Conservation (phyloP, 2,329 filamentous ascomycete species). For the Orbilia javanica region DNA sequence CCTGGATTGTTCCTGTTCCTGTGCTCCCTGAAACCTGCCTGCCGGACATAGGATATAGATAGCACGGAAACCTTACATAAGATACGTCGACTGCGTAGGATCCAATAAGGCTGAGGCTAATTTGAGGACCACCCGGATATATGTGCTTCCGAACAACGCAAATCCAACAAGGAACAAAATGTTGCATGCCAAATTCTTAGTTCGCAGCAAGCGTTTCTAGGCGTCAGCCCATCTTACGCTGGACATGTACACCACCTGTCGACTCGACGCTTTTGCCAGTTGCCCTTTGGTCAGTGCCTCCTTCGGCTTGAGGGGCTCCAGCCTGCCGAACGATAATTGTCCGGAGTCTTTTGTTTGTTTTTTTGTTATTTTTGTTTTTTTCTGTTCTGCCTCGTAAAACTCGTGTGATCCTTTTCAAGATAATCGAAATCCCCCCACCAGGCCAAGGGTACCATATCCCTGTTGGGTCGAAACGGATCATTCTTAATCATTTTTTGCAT, state of each 20-base stretch:
- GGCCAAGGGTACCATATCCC: background rate
- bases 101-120: slow-evolving; percentile 38
- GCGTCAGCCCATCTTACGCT: no score
- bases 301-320: slow-evolving; percentile 13
- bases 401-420: slow-evolving; percentile 9
- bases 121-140: slow-evolving; percentile 16
- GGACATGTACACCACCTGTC: slow-evolving; percentile 5
- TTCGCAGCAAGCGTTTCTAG: slow-evolving; percentile 10
- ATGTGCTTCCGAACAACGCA: slow-evolving; percentile 37
- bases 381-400: no score
- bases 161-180: slow-evolving; percentile 4
- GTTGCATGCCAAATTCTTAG: background rate
- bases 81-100: background rate
- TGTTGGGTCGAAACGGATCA: background rate
- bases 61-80: background rate
- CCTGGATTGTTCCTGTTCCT: slow-evolving; percentile 26
- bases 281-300: slow-evolving; percentile 6
- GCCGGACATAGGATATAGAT: background rate
- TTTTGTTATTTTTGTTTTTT: background rate
- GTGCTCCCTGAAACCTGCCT: slow-evolving; percentile 23
- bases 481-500: slow-evolving; percentile 4
- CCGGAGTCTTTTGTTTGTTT: background rate
- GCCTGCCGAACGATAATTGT: slow-evolving; percentile 30
- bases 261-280: background rate
- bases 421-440: slow-evolving; percentile 4